Base-by-base conservation (phyloP, 768 basidiomycete genomes). In the Phaeotremella fagi region DNA sequence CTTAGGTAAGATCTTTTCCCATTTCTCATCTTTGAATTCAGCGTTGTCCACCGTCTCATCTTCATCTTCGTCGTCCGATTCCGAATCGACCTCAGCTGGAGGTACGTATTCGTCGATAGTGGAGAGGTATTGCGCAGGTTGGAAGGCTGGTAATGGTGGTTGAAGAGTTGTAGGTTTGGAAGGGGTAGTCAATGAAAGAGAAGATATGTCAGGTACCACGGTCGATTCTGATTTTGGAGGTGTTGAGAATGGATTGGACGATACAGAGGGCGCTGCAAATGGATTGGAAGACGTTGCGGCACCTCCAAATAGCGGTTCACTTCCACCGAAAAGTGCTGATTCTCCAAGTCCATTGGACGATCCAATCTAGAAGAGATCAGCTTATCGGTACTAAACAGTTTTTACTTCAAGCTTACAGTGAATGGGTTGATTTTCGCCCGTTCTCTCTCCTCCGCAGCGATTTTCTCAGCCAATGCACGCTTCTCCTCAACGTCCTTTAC, bases 1-100 rank as follows among this genome's bases (percentile, higher is more conserved):
- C 27, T 59, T 81, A 75, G 11, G 78, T 72, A 88, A 85, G 87
- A 15, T 75, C 76, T 20, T 78, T 74, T 59, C 81, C 79, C 52
- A 80, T 78, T 50, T 78, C 75, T 24, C 64, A 20, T 65, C 68
- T 38, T 51, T 54, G 51, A 61, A 63, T n/a, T 54, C 62, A 74
- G 79, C 45, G 25, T 69, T 60, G 37, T 78, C 75, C 22, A 76
- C 77, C 20, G 67, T 73, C 23, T 76, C 75, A 0, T 51, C 54
- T 16, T 47, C 54, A 3, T 60, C 56, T 4, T 68, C 66, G 24
- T 22, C 55, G 38, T 44, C 24, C 23, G 59, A 35, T 15, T 66
- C 66, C 7, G 9, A 9, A 20, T 41, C 38, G 18, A 7, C 22
- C 28, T 59, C 60, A 1, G 60, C 53, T 14, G 62, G 55, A 15